Evolutionary conservation across 2,329 filamentous ascomycete genomes (phyloP).

Genomic region (Colletotrichum sojae): DNA sequence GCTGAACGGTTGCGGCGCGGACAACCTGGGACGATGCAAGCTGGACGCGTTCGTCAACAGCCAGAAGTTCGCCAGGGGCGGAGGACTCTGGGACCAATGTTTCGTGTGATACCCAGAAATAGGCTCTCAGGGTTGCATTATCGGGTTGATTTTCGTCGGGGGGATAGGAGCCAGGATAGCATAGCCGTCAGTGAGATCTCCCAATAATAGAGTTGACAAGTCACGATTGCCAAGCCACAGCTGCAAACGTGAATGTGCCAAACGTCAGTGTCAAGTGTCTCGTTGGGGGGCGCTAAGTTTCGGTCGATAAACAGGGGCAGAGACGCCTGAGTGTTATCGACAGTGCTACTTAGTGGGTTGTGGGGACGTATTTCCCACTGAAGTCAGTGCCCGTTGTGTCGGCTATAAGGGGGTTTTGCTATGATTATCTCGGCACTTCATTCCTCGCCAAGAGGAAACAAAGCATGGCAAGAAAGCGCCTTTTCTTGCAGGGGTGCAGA

Average conservation of each 20-base stretch:
- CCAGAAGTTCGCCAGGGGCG: constrained; percentile 78
- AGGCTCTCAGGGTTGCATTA: constrained; percentile 11
- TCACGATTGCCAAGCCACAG: background rate
- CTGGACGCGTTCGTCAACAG: constrained; percentile 80
- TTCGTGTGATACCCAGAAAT: constrained; percentile 50
- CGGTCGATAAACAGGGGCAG: constrained; percentile 29
- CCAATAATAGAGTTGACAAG: background rate
- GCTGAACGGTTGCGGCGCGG: constrained; percentile 78
- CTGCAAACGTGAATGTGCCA: constrained; percentile 11
- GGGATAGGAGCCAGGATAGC: too few species aligned
- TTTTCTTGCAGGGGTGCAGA: constrained; percentile 16
- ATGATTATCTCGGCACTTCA: too few species aligned
- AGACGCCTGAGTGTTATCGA: background rate
- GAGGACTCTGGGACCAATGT: constrained; percentile 82
- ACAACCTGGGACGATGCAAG: constrained; percentile 79
- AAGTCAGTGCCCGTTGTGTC: background rate
- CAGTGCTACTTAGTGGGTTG: background rate
- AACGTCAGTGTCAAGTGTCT: constrained; percentile 28
- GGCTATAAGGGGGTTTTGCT: background rate
- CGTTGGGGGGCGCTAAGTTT: constrained; percentile 34
- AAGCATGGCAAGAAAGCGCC: background rate
- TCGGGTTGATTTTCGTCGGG: background rate
- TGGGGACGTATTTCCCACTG: background rate
- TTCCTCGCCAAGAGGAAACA: background rate
- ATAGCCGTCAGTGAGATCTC: background rate